These are phyloP conservation scores for Solanum okadae DNA, from an alignment of 257 asterid genomes.

Conservation along the genomic window DNA sequence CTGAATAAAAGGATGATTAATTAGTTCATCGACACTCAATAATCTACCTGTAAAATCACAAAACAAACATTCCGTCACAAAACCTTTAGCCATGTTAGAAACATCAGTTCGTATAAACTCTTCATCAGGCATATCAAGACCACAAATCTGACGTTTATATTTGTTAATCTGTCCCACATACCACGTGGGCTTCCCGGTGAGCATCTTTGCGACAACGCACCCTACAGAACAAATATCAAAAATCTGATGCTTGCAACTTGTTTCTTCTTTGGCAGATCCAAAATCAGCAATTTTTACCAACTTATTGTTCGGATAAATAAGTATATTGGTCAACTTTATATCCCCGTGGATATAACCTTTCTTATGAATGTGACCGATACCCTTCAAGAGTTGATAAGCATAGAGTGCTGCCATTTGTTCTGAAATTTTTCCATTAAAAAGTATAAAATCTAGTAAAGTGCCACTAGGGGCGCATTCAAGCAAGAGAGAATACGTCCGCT, in stretches of 20 bases:
- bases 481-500: too few species aligned
- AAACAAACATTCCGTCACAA: neutral
- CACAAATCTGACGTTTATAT: too few species aligned
- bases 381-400: neutral
- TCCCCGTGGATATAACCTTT: neutral
- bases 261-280: neutral
- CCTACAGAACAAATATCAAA: neutral
- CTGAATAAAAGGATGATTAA: neutral
- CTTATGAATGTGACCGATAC: neutral
- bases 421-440: rapidly evolving
- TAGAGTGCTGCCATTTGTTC: neutral
- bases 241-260: rapidly evolving
- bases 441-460: too few species aligned
- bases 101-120: neutral
- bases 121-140: neutral
- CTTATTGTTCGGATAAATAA: neutral
- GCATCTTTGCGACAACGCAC: neutral
- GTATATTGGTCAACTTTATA: neutral
- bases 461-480: too few species aligned
- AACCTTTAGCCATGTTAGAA: neutral
- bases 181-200: neutral
- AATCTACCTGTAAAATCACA: neutral
- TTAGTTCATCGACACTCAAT: neutral
- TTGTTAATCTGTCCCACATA: neutral
- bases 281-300: neutral